Conservation (phyloP, 441 rosid species). For the Aleurites moluccanus region DNA sequence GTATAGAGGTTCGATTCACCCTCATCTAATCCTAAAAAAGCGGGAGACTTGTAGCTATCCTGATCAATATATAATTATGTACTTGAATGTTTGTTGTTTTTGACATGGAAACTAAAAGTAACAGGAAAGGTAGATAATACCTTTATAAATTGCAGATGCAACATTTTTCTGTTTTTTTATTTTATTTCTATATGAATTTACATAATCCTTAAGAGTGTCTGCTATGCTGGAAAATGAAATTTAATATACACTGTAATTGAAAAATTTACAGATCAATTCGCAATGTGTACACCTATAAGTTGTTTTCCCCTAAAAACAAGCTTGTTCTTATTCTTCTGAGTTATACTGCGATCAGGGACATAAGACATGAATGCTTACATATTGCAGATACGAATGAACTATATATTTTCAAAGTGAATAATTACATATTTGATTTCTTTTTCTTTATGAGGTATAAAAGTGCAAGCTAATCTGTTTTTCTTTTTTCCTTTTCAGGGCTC, state of each 20-base stretch:
- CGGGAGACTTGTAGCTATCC: background rate
- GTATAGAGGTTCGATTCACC: no score
- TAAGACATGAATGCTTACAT: background rate
- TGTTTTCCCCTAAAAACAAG: background rate
- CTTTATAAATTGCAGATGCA: background rate
- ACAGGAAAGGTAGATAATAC: background rate
- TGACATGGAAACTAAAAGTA: background rate
- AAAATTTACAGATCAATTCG: no score
- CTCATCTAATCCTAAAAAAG: no score
- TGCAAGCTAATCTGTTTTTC: background rate
- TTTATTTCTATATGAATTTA: background rate
- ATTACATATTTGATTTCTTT: background rate
- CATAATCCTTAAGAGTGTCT: background rate
- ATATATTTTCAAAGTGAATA: background rate
- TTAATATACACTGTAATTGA: background rate
- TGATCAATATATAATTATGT: background rate
- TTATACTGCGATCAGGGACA: background rate
- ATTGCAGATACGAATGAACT: background rate
- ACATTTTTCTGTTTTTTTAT: no score
- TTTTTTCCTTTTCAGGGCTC: conserved; percentile 16
- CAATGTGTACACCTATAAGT: background rate
- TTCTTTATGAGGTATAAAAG: background rate
- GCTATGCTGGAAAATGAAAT: background rate
- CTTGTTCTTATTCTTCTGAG: background rate
- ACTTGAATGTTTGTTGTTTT: background rate